Conservation (phyloP, 495 filamentous ascomycete species). For the Podospora appendiculata region DNA sequence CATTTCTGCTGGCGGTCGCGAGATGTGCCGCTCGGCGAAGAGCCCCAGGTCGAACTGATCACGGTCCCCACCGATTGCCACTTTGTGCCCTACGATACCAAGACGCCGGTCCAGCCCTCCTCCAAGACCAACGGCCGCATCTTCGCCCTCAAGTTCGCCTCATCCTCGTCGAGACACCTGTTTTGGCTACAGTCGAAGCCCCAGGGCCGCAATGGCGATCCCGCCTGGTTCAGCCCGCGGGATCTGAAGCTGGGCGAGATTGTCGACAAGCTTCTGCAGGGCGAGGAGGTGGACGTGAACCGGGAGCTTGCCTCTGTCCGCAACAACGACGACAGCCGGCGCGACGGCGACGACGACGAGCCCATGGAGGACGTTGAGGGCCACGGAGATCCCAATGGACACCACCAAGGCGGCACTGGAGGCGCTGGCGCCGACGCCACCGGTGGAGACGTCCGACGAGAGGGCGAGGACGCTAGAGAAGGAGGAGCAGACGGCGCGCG, state of each 20-base stretch:
- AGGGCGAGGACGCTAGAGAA: constrained; percentile 78
- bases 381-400: constrained; percentile 47
- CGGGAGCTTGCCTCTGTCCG: constrained; percentile 61
- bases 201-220: constrained; percentile 66
- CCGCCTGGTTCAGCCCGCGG: constrained; percentile 69
- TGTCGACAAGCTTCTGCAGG: constrained; percentile 75
- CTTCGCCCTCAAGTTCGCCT: constrained; percentile 88
- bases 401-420: constrained; percentile 56
- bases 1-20: constrained; percentile 92
- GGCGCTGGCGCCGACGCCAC: constrained; percentile 81
- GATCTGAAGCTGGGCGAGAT: constrained; percentile 77
- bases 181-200: constrained; percentile 94
- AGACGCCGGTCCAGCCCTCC: constrained; percentile 37
- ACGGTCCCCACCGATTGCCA: constrained; percentile 85
- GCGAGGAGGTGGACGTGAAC: constrained; percentile 81
- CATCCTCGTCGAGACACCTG: constrained; percentile 82
- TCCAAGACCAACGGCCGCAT: constrained; percentile 79
- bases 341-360: constrained; percentile 61
- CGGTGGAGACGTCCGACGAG: constrained; percentile 81
- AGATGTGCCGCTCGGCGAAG: constrained; percentile 38
- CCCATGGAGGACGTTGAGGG: constrained; percentile 80
- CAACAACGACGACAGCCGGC: constrained; percentile 52
- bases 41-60: constrained; percentile 74
- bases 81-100: constrained; percentile 69
- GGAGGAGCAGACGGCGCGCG: constrained; percentile 92